Evolutionary conservation across 257 asterid species (phyloP).

Genomic region (Anisodus acutangulus): DNA sequence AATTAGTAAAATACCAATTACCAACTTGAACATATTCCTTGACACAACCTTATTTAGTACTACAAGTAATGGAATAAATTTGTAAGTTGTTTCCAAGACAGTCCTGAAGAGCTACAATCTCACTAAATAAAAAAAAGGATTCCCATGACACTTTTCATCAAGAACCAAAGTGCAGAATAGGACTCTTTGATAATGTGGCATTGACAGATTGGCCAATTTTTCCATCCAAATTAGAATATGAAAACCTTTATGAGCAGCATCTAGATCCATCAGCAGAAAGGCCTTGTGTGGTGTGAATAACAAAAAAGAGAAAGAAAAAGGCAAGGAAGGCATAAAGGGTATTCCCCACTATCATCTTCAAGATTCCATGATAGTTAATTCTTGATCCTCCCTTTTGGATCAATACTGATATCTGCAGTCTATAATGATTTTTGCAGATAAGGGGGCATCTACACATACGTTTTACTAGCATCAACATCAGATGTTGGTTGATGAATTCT

Average conservation of each 20-base stretch:
- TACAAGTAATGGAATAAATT: too few relatives aligned
- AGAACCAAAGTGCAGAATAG: background rate
- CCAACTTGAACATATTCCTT: background rate
- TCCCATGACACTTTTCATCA: slow-evolving; percentile 20
- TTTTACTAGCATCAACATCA: slow-evolving; percentile 28
- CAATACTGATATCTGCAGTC: background rate
- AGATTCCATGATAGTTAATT: slow-evolving; percentile 35
- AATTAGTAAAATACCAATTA: background rate
- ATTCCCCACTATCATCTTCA: slow-evolving; percentile 40
- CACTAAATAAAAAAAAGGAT: background rate
- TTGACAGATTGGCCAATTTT: slow-evolving; percentile 20
- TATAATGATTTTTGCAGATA: slow-evolving; percentile 32
- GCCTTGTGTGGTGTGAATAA: slow-evolving; percentile 16
- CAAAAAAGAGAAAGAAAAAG: slow-evolving; percentile 30
- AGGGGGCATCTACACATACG: slow-evolving; percentile 36
- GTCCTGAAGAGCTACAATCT: background rate
- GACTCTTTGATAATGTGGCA: background rate
- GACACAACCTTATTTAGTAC: background rate
- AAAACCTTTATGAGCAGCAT: slow-evolving; percentile 28
- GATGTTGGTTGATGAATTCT: background rate
- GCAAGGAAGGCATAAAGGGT: slow-evolving; percentile 46
- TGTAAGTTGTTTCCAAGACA: background rate
- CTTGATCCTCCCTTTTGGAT: slow-evolving; percentile 33
- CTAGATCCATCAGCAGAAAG: slow-evolving; percentile 29
- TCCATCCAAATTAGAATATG: too few relatives aligned